Evolutionary conservation across 2,329 filamentous ascomycete species (phyloP).

Genomic region (Botrytis sinoallii): DNA sequence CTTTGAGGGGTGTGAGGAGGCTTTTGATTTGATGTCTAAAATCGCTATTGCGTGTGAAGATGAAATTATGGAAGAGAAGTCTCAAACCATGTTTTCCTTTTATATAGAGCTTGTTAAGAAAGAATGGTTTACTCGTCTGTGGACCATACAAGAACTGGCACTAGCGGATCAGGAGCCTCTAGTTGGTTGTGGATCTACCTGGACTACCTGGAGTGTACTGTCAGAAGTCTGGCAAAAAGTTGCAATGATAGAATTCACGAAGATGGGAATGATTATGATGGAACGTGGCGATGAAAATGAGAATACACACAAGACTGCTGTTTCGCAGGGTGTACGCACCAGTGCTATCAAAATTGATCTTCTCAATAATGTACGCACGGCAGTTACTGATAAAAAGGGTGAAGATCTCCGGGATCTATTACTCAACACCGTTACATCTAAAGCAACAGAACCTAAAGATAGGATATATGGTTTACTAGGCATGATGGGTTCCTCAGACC

Average conservation of each 20-base stretch:
- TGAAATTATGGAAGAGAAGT: not conserved
- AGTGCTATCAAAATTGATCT: not conserved
- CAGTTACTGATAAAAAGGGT: not conserved
- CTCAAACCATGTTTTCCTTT: not conserved
- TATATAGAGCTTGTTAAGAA: not conserved
- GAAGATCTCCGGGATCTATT: not conserved
- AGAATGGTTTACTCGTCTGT: constrained; percentile 23
- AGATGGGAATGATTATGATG: not conserved
- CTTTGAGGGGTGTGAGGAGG: not conserved
- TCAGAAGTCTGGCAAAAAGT: not conserved
- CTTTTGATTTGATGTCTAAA: not conserved
- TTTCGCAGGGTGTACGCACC: not conserved
- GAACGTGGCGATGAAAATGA: not conserved
- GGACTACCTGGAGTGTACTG: constrained; percentile 3
- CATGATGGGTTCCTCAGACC: not conserved
- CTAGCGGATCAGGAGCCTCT: not conserved
- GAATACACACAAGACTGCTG: not conserved
- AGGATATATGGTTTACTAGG: not conserved
- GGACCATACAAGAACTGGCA: constrained; percentile 20
- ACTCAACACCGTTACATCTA: constrained; percentile 1
- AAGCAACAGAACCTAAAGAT: not conserved
- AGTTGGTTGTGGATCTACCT: constrained; percentile 2
- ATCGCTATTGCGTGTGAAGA: not conserved
- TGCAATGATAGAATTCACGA: not conserved
- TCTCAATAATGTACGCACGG: not conserved